Evolutionary conservation across 208 protist genomes (phyloP).

Genomic region (Trypanosoma platydactyli): DNA sequence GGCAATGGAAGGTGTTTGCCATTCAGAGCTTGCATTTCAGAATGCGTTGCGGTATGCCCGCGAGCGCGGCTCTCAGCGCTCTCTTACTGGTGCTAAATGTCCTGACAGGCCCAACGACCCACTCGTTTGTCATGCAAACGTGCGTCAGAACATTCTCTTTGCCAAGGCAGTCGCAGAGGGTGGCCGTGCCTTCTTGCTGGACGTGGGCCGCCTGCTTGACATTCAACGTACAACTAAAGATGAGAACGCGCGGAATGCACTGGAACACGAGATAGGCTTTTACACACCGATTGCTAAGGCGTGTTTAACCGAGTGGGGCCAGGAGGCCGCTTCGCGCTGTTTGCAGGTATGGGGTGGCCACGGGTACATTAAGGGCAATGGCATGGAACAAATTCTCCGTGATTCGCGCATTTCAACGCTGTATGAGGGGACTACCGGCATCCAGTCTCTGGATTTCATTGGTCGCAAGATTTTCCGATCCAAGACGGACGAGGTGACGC

Average conservation of each 20-base stretch:
- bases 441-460: slow-evolving; percentile 89
- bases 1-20: slow-evolving; percentile 71
- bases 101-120: slow-evolving; percentile 59
- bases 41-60: slow-evolving; percentile 75
- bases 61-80: slow-evolving; percentile 74
- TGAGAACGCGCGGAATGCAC: slow-evolving; percentile 19
- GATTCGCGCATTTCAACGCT: slow-evolving; percentile 72
- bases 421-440: slow-evolving; percentile 84
- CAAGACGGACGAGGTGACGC: slow-evolving; percentile 47
- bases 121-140: slow-evolving; percentile 76
- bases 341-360: slow-evolving; percentile 79
- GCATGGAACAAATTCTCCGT: slow-evolving; percentile 80
- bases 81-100: slow-evolving; percentile 48
- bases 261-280: slow-evolving; percentile 81
- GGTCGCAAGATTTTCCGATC: slow-evolving; percentile 75
- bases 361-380: slow-evolving; percentile 82
- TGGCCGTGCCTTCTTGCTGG: slow-evolving; percentile 70
- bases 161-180: slow-evolving; percentile 86
- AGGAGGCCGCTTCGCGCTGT: slow-evolving; percentile 63
- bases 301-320: slow-evolving; percentile 76
- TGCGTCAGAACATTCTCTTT: slow-evolving; percentile 80
- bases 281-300: slow-evolving; percentile 88
- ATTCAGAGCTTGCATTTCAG: slow-evolving; percentile 85
- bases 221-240: slow-evolving; percentile 35
- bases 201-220: slow-evolving; percentile 73